A percentile compares a stretch with the other conserved stretches of the same genome.
Conservation (phyloP, 208 protist species). For the Leptomonas pyrrhocoris region DNA sequence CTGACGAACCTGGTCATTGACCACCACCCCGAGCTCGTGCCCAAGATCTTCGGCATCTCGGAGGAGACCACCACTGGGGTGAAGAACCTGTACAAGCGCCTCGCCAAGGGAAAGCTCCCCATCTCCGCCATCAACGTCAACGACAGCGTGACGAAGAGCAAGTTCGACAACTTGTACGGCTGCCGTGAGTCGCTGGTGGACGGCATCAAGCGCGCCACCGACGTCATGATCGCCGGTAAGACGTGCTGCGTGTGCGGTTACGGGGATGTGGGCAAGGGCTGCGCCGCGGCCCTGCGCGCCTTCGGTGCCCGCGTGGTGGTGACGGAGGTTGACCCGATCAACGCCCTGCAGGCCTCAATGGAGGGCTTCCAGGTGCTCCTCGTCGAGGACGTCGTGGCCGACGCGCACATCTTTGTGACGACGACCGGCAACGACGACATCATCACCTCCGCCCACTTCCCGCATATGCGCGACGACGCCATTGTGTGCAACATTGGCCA, state of each 20-base stretch:
- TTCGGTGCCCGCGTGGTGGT: constrained; percentile 97
- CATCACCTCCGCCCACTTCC: constrained; percentile 97
- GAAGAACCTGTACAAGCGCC: constrained; percentile 98
- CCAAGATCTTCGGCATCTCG: constrained; percentile 96
- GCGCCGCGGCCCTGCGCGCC: constrained; percentile 94
- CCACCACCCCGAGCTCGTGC: constrained; percentile 91
- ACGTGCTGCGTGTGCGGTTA: constrained; percentile 97
- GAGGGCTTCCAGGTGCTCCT: constrained; percentile 96
- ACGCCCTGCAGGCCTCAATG: constrained; percentile 99
- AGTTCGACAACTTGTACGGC: constrained; percentile 99
- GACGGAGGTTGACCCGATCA: constrained; percentile 99
- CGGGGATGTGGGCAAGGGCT: constrained; percentile 99
- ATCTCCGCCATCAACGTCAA: constrained; percentile 99
- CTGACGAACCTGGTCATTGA: constrained; percentile 97
- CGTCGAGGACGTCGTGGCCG: constrained; percentile 93
- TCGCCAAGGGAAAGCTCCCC: constrained; percentile 93
- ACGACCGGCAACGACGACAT: constrained; percentile 99
- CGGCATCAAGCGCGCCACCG: constrained; percentile 99
- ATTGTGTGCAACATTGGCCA: constrained; percentile 99
- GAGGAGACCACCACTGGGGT: constrained; percentile 99
- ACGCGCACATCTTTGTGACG: constrained; percentile 98
- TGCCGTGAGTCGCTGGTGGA: constrained; percentile 99
- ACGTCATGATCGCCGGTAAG: constrained; percentile 99
- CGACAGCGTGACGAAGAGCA: constrained; percentile 99
- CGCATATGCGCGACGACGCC: constrained; percentile 98